Percentiles rank a stretch among this genome's conserved stretches.
Conservation (phyloP, 495 filamentous ascomycete species). For the Penicillium canescens region DNA sequence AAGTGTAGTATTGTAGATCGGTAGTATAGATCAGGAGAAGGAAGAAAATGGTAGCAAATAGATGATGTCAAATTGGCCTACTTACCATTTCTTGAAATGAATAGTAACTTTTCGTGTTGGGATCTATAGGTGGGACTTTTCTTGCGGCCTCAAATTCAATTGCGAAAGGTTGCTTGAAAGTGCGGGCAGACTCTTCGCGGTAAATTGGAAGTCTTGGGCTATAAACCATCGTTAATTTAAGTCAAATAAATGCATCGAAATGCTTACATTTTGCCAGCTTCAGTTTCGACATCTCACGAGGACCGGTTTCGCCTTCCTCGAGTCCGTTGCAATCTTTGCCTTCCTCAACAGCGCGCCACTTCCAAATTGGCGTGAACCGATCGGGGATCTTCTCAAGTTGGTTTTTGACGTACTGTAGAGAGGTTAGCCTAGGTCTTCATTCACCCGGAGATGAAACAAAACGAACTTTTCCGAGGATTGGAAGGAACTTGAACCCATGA, state of each 20-base stretch:
- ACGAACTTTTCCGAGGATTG: conserved; percentile 18
- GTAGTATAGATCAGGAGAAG: too few species aligned
- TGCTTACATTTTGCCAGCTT: conserved; percentile 14
- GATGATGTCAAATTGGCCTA: too few species aligned
- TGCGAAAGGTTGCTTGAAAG: too few species aligned
- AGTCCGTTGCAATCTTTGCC: conserved; percentile 16
- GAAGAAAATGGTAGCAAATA: too few species aligned
- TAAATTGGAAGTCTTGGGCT: neutral
- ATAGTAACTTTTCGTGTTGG: too few species aligned
- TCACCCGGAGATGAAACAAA: neutral
- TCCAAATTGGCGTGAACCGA: conserved; percentile 17
- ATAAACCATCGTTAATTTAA: too few species aligned
- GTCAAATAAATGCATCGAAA: too few species aligned
- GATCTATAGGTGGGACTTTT: too few species aligned
- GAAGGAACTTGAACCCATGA: conserved; percentile 20
- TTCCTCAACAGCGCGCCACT: conserved; percentile 15
- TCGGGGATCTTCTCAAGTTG: conserved; percentile 15
- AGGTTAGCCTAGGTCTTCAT: neutral
- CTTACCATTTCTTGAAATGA: too few species aligned
- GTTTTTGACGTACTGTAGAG: conserved; percentile 17
- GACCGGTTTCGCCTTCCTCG: conserved; percentile 15
- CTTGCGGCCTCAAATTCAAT: too few species aligned
- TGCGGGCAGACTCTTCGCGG: neutral
- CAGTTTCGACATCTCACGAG: conserved; percentile 20
- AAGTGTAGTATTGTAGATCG: too few species aligned